phyloP scores from a whole-genome alignment of 2,329 filamentous ascomycete genomes.

The Colletotrichum phormii region DNA sequence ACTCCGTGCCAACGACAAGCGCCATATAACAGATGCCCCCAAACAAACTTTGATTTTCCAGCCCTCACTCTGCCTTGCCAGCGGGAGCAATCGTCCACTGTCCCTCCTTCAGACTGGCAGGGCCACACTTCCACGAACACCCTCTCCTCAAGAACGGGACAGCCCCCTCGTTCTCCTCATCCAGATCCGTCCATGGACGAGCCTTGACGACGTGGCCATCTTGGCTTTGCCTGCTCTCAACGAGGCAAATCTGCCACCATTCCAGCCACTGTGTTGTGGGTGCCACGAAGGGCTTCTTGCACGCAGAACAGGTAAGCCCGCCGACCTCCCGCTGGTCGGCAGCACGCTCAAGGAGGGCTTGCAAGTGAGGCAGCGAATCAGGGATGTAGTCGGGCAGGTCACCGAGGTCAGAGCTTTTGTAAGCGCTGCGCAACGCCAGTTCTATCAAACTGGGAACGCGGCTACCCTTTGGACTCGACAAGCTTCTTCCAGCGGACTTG shows the following conservation, averaged over 20 bases:
- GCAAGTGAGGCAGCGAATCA: constrained; percentile 53
- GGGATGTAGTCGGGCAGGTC: constrained; percentile 58
- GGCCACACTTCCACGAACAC: constrained; percentile 63
- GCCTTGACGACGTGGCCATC: constrained; percentile 17
- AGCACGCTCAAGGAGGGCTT: constrained; percentile 53
- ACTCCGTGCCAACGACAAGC: constrained; percentile 14
- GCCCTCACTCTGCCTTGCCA: not conserved
- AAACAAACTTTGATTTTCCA: not conserved
- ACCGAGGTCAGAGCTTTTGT: constrained; percentile 53
- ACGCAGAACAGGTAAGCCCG: constrained; percentile 63
- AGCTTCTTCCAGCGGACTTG: constrained; percentile 30
- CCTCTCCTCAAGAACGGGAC: constrained; percentile 61
- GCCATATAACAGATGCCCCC: not conserved
- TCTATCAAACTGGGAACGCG: constrained; percentile 64
- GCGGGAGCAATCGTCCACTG: constrained; percentile 34
- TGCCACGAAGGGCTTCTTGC: constrained; percentile 59
- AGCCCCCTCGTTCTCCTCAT: constrained; percentile 47
- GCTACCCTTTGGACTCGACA: constrained; percentile 39
- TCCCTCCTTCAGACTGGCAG: constrained; percentile 46
- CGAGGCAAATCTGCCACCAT: constrained; percentile 60
- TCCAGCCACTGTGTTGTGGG: constrained; percentile 71
- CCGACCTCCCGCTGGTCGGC: constrained; percentile 58
- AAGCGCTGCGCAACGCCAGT: constrained; percentile 59
- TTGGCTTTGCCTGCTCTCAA: constrained; percentile 37
- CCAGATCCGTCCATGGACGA: constrained; percentile 29